phyloP scores from a whole-genome alignment of 2,329 filamentous ascomycete species.

The Fusarium nematophilum region DNA sequence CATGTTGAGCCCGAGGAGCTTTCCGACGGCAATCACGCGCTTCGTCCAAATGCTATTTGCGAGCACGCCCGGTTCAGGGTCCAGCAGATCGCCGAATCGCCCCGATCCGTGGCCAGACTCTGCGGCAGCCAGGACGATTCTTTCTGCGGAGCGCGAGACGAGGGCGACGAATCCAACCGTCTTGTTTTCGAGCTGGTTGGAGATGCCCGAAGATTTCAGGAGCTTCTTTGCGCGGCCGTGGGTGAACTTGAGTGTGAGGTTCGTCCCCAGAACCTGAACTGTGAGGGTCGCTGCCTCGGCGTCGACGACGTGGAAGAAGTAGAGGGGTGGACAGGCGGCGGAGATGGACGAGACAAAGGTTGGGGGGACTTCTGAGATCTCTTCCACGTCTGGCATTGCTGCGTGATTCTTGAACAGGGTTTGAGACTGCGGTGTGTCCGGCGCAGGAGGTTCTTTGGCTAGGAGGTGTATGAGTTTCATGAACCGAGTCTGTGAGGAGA shows the following conservation, averaged over 20 bases:
- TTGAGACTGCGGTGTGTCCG: background rate
- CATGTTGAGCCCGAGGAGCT: constrained; percentile 46
- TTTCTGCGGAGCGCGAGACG: constrained; percentile 14
- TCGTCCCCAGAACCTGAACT: constrained; percentile 48
- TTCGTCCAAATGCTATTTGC: constrained; percentile 47
- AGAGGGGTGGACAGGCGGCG: constrained; percentile 33
- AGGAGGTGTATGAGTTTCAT: constrained; percentile 11
- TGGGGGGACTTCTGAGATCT: constrained; percentile 14
- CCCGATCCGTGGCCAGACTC: constrained; percentile 50
- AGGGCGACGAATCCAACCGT: constrained; percentile 49
- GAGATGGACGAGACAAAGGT: constrained; percentile 40
- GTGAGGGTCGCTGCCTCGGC: constrained; percentile 37
- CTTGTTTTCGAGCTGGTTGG: constrained; percentile 40
- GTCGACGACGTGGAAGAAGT: constrained; percentile 49
- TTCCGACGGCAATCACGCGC: constrained; percentile 46
- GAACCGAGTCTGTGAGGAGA: background rate
- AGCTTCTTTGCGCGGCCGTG: constrained; percentile 39
- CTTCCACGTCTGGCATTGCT: constrained; percentile 17
- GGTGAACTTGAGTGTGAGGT: constrained; percentile 45
- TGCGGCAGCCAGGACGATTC: constrained; percentile 47
- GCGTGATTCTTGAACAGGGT: background rate
- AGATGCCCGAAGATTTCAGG: constrained; percentile 5
- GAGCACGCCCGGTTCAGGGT: constrained; percentile 38
- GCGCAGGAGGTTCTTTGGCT: constrained; percentile 4
- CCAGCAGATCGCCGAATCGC: constrained; percentile 45